These are phyloP conservation scores for Colletotrichum lindemuthianum DNA, from an alignment of 2,329 filamentous ascomycete genomes.

Conservation along the genomic window DNA sequence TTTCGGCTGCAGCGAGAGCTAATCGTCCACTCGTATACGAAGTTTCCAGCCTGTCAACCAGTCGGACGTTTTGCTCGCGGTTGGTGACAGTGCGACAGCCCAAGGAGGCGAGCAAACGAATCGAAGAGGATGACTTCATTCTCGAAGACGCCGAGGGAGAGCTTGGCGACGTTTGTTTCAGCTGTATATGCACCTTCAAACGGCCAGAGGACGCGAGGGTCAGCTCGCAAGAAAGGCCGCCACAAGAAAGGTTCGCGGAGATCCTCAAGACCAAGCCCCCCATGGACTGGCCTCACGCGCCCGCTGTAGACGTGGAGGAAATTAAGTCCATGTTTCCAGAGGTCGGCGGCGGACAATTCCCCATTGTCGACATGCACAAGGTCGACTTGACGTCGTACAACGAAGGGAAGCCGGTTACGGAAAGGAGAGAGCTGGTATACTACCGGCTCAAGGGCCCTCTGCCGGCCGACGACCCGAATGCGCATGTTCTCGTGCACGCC, in stretches of 20 bases:
- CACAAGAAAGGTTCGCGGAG: constrained; percentile 53
- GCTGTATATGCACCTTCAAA: constrained; percentile 64
- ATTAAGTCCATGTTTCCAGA: constrained; percentile 49
- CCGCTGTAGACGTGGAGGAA: constrained; percentile 57
- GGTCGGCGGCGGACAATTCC: constrained; percentile 55
- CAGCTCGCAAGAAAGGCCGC: constrained; percentile 51
- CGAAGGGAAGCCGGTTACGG: constrained; percentile 50
- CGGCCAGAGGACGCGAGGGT: constrained; percentile 48
- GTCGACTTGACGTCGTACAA: constrained; percentile 63
- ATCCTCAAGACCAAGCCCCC: constrained; percentile 51
- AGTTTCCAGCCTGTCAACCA: constrained; percentile 55
- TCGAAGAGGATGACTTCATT: constrained; percentile 21
- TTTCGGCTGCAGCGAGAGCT: constrained; percentile 56
- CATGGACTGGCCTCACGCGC: constrained; percentile 55
- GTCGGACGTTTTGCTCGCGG: constrained; percentile 60
- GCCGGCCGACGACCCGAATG: constrained; percentile 51
- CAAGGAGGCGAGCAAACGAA: constrained; percentile 23
- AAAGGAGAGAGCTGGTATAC: constrained; percentile 59
- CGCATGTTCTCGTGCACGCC: constrained; percentile 60
- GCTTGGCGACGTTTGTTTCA: constrained; percentile 58
- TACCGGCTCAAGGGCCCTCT: constrained; percentile 60
- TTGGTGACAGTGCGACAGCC: constrained; percentile 56
- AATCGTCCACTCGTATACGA: constrained; percentile 65
- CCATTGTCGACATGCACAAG: constrained; percentile 63
- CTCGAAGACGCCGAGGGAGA: constrained; percentile 50